A percentile compares a stretch with the other conserved stretches of the same genome.
Conservation (phyloP, 2,329 filamentous ascomycete genomes). For the Triangularia setosa region DNA sequence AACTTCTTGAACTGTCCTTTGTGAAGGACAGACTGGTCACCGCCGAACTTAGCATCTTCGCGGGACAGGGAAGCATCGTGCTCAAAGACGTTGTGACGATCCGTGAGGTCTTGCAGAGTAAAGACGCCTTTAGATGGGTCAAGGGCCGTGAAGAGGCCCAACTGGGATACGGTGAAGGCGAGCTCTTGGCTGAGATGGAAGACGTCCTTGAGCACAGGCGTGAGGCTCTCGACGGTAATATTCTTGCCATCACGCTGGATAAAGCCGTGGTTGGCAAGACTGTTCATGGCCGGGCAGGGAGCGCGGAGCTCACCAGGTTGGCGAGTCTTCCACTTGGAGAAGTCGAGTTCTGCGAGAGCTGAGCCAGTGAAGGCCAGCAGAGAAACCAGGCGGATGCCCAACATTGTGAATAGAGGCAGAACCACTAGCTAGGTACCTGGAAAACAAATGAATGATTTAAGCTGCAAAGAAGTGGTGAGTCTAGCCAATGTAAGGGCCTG, state of each 20-base stretch:
- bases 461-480: too few relatives aligned
- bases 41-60: neutral
- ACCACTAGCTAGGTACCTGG: too few relatives aligned
- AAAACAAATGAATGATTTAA: too few relatives aligned
- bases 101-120: neutral
- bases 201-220: neutral
- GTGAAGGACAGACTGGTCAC: neutral
- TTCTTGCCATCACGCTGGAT: neutral
- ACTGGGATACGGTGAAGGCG: neutral
- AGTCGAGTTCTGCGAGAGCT: neutral
- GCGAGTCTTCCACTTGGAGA: slow-evolving; percentile 2
- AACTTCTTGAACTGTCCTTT: neutral
- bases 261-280: neutral
- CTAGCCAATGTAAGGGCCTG: too few relatives aligned
- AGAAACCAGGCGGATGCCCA: neutral
- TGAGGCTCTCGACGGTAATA: neutral
- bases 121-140: slow-evolving; percentile 1
- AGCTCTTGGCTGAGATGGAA: neutral
- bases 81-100: slow-evolving; percentile 1
- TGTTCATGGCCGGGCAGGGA: slow-evolving; percentile 1
- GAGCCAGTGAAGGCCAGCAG: neutral
- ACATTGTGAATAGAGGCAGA: too few relatives aligned
- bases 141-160: neutral
- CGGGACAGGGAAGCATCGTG: slow-evolving; percentile 1
- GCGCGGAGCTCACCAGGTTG: neutral